phyloP scores from a whole-genome alignment of 495 filamentous ascomycete genomes.

The Neurospora africana region DNA sequence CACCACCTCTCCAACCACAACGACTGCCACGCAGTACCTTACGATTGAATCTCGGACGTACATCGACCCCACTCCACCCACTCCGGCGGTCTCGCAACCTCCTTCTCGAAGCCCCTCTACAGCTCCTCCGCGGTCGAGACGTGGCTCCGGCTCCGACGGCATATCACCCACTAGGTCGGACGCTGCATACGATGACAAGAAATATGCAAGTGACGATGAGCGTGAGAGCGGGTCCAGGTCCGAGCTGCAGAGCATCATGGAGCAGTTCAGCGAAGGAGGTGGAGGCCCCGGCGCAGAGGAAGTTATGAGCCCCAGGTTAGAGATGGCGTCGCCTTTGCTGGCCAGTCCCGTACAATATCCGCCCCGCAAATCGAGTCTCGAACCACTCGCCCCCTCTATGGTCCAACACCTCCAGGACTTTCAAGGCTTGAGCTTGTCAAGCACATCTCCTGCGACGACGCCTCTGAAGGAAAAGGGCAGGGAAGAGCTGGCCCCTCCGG shows the following conservation, averaged over 20 bases:
- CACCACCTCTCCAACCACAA: slow-evolving; percentile 20
- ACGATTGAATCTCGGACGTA: slow-evolving; percentile 39
- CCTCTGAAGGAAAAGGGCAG: slow-evolving; percentile 28
- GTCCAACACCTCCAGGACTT: slow-evolving; percentile 35
- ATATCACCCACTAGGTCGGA: slow-evolving; percentile 49
- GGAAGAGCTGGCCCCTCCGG: slow-evolving; percentile 39
- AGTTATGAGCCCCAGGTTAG: slow-evolving; percentile 72
- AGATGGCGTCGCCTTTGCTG: slow-evolving; percentile 59
- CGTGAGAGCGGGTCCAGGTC: slow-evolving; percentile 60
- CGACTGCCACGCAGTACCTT: slow-evolving; percentile 28
- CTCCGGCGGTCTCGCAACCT: slow-evolving; percentile 40
- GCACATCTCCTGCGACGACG: slow-evolving; percentile 23
- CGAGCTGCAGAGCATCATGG: slow-evolving; percentile 96
- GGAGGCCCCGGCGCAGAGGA: slow-evolving; percentile 58
- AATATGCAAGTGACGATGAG: slow-evolving; percentile 42
- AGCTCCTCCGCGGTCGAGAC: slow-evolving; percentile 21
- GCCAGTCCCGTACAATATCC: slow-evolving; percentile 56
- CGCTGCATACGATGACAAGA: slow-evolving; percentile 43
- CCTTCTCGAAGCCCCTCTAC: slow-evolving; percentile 41
- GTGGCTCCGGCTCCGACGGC: slow-evolving; percentile 24
- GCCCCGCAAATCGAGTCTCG: slow-evolving; percentile 74
- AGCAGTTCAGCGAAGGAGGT: slow-evolving; percentile 61
- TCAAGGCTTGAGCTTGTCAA: slow-evolving; percentile 34
- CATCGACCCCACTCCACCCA: slow-evolving; percentile 53
- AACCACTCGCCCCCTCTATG: slow-evolving; percentile 46